Base-by-base conservation (phyloP, 768 basidiomycete species). In the Agaricus blazei region DNA sequence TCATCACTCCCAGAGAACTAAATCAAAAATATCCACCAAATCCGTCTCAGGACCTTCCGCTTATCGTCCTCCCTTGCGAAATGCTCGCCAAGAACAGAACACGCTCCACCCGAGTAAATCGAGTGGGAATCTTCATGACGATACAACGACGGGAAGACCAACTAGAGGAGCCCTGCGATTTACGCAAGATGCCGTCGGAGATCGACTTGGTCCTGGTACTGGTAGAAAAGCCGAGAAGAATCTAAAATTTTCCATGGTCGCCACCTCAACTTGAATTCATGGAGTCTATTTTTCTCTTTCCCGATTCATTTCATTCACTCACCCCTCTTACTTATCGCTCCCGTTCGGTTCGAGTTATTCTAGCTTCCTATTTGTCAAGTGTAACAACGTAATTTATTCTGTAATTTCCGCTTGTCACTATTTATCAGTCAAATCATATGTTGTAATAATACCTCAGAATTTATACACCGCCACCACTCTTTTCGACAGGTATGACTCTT, bases 381-480 rank as follows among this genome's bases (percentile, higher is more conserved):
- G 7, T 11, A 8, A 11, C 7, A 34, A 19, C 11, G 34, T 34
- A 46, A 27, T 9, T 11, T 44, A 27, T 11, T 29, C 29, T 47
- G 27, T 48, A 28, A 15, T 48, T 48, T 11, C 14, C 24, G 5
- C 29, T 48, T n/a, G 31, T 48, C 8, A 14, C 15, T 48, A 15
- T 27, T 27, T 48, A 41, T 45, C 19, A 45, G 23, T 24, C 9
- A 43, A 14, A 23, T 45, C 19, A 7, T 28, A 28, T 8, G 41
- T 19, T 12, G 6, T 19, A 38, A 2, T 14, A 0, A 24, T 1
- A 36, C 5, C 24, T 8, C 42, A 7, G 24, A 46, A 50, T 12
- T 72, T 65, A 81, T 23, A 81, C 77, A 44, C 79, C 80, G 50
- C 78, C 79, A 42, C 78, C 80, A 56, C 78, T 79, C 73, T 78